A percentile compares a stretch with the other conserved stretches of the same genome.
Conservation (phyloP, 768 basidiomycete genomes). For the Ramaria sp. region DNA sequence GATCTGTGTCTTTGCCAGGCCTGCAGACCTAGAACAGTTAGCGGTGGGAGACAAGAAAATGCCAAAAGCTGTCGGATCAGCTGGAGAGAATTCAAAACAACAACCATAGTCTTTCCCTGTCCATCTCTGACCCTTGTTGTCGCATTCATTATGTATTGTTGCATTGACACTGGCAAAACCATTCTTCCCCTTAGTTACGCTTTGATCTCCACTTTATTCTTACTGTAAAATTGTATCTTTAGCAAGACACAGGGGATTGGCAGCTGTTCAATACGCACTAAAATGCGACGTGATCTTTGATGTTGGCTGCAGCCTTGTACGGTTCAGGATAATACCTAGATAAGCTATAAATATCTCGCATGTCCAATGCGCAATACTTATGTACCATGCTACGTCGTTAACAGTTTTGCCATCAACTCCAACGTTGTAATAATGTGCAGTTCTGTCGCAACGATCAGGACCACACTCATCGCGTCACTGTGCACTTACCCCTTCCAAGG, state of each 20-base stretch:
- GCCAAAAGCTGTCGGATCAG: slow-evolving; percentile 60
- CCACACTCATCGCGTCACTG: background rate
- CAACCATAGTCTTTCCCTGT: background rate
- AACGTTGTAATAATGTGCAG: slow-evolving; percentile 57
- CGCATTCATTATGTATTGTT: background rate
- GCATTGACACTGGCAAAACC: background rate
- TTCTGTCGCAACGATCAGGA: slow-evolving; percentile 24
- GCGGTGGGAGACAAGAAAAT: slow-evolving; percentile 83
- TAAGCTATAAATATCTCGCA: background rate
- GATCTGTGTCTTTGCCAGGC: slow-evolving; percentile 2
- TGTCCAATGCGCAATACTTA: slow-evolving; percentile 3
- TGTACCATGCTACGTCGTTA: slow-evolving; percentile 59
- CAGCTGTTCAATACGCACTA: slow-evolving; percentile 45
- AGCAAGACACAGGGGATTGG: background rate
- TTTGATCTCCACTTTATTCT: slow-evolving; percentile 8
- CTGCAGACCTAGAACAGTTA: slow-evolving; percentile 67
- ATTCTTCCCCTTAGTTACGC: background rate
- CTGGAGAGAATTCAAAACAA: slow-evolving; percentile 4
- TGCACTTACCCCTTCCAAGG: slow-evolving; percentile 60
- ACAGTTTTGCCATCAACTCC: slow-evolving; percentile 36
- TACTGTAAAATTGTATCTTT: slow-evolving; percentile 1
- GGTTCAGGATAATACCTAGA: slow-evolving; percentile 42
- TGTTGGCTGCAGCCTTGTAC: slow-evolving; percentile 44
- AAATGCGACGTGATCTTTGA: slow-evolving; percentile 64
- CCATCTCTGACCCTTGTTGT: background rate